Evolutionary conservation across 495 filamentous ascomycete genomes (phyloP).

Genomic region (Aspergillus biplanus): DNA sequence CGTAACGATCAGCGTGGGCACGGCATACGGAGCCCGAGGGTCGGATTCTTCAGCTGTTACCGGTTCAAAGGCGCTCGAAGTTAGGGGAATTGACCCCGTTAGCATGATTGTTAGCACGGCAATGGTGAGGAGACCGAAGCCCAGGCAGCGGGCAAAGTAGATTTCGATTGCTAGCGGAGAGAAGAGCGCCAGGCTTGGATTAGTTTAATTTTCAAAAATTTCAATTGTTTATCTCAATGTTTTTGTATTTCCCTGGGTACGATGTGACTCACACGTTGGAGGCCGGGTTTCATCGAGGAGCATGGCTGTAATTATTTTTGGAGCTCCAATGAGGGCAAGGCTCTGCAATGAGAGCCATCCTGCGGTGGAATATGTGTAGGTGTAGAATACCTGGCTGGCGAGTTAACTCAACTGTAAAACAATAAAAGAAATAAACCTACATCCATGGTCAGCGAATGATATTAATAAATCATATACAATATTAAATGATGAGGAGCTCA

Average conservation of each 20-base stretch:
- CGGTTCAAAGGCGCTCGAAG: conserved; percentile 47
- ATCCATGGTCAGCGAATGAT: conserved; percentile 13
- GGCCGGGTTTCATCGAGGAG: conserved; percentile 61
- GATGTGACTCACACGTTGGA: conserved; percentile 50
- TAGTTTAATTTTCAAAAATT: too few relatives aligned
- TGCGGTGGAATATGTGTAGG: conserved; percentile 67
- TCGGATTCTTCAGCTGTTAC: conserved; percentile 50
- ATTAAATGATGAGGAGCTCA: too few relatives aligned
- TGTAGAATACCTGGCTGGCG: conserved; percentile 59
- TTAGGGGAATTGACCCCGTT: conserved; percentile 76
- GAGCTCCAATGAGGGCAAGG: conserved; percentile 63
- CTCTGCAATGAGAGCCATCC: conserved; percentile 72
- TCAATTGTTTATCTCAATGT: too few relatives aligned
- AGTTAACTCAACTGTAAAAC: conserved; percentile 2
- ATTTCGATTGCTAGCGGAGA: conserved; percentile 59
- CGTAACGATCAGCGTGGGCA: conserved; percentile 68
- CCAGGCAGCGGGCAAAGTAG: conserved; percentile 74
- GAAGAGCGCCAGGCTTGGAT: background rate
- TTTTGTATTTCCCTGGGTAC: too few relatives aligned
- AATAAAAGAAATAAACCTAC: background rate
- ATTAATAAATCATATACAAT: too few relatives aligned
- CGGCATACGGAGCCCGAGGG: conserved; percentile 68
- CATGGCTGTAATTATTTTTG: conserved; percentile 66
- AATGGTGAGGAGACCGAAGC: conserved; percentile 67
- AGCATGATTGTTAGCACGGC: conserved; percentile 67